A percentile compares a stretch with the other conserved stretches of the same genome.
These are phyloP conservation scores for Phialophora tarda DNA, from an alignment of 2,329 filamentous ascomycete species.

Conservation along the genomic window DNA sequence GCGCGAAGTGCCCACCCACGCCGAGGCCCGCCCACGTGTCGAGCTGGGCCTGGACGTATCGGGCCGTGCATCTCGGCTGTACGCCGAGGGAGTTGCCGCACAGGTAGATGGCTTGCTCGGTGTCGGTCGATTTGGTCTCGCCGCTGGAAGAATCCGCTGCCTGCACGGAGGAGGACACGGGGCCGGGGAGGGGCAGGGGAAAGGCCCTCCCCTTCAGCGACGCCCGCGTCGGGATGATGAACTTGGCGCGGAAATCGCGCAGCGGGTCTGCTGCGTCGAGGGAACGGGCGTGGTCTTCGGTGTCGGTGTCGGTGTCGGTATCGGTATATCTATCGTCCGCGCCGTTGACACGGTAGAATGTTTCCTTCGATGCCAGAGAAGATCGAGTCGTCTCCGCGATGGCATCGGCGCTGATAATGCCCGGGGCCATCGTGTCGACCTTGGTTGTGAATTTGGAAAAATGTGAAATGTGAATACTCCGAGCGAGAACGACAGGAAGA, in stretches of 20 bases:
- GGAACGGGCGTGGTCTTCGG: slow-evolving; percentile 50
- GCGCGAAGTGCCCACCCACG: slow-evolving; percentile 80
- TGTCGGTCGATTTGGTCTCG: not conserved
- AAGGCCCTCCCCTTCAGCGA: slow-evolving; percentile 70
- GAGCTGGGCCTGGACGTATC: slow-evolving; percentile 74
- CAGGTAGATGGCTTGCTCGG: slow-evolving; percentile 67
- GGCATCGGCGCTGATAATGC: slow-evolving; percentile 8
- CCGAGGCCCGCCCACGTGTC: slow-evolving; percentile 83
- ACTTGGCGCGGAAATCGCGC: slow-evolving; percentile 68
- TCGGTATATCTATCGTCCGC: not conserved
- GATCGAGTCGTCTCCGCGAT: not conserved
- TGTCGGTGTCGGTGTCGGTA: slow-evolving; percentile 39
- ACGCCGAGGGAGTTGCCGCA: slow-evolving; percentile 89
- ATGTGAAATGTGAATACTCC: not conserved
- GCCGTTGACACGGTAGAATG: not conserved
- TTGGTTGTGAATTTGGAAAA: not conserved
- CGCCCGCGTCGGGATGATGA: slow-evolving; percentile 74
- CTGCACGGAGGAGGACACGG: not conserved
- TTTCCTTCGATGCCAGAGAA: not conserved
- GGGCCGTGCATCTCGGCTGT: slow-evolving; percentile 71
- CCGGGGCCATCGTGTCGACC: slow-evolving; percentile 22
- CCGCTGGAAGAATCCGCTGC: not conserved
- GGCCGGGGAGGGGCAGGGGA: slow-evolving; percentile 22
- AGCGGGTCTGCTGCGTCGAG: slow-evolving; percentile 68
- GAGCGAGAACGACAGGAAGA: not conserved